Evolutionary conservation across 2,329 filamentous ascomycete genomes (phyloP), one percentile per base, ranked within the genome.

Genomic region (Neonectria hederae): DNA sequence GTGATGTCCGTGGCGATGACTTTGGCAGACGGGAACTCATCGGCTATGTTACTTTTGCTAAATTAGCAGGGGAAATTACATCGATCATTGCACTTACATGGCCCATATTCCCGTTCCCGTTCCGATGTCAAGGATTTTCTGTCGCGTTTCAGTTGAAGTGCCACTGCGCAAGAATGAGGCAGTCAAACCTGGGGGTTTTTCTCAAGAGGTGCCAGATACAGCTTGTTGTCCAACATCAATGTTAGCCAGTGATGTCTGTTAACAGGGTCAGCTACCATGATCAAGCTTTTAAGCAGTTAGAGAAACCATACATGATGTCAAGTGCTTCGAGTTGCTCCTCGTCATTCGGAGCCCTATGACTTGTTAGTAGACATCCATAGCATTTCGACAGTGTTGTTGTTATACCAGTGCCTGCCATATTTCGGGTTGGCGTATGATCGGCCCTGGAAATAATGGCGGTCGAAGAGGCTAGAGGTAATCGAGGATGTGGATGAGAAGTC

Each of bases 21-120:
- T 2, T 46, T 52, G 4, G 71, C 71, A 0, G 71, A 72, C 4
- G 70, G 71, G 1, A 69, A 73, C 1, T 73, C 49, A 9, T 73
- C 70, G 4, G 54, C 71, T 1, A 73, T 42, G 9, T 73, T 72
- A 0, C 69, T 71, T 7, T 1, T 22, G 13, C 10, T 10, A 45
- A 11, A 32, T 45, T 21, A 55, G 14, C 8, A 6, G 9, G 1
- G n/a, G 35, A 19, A 0, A 4, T 2, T 0, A 2, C 1, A n/a
- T 24, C 10, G 3, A 1, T 6, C 0, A 1, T 4, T 19, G 9
- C 2, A 26, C 62, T 65, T 8, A 69, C 69, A 72, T 72, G 0
- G 70, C 71, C 70, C 70, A 72, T 14, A 72, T 72, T 0, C 70
- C 70, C 1, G 70, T 67, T 17, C 70, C 70, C 0, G 70, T 72